Conservation (phyloP, 2,329 filamentous ascomycete genomes). For the Penicillium sp. region DNA sequence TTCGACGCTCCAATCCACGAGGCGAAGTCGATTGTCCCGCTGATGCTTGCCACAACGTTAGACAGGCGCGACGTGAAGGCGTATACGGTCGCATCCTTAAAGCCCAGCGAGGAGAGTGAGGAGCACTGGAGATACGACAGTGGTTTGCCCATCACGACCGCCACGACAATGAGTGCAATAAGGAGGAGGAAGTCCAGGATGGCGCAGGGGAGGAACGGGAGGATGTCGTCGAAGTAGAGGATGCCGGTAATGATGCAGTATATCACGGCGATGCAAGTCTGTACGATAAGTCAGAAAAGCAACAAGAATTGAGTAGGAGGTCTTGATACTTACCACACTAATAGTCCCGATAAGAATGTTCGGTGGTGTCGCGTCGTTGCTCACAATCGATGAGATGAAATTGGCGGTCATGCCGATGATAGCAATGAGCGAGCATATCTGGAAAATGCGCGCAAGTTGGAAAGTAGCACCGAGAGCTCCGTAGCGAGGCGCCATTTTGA, state of each 20-base stretch:
- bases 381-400: constrained; percentile 77
- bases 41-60: constrained; percentile 54
- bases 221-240: constrained; percentile 74
- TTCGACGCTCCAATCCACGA: constrained; percentile 63
- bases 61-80: constrained; percentile 57
- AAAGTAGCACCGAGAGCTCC: constrained; percentile 79
- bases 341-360: constrained; percentile 76
- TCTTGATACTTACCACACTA: constrained; percentile 67
- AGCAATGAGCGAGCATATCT: constrained; percentile 70
- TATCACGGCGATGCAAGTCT: constrained; percentile 77
- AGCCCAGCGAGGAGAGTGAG: constrained; percentile 51
- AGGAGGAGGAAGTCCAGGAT: constrained; percentile 69
- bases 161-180: constrained; percentile 75
- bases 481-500: constrained; percentile 45
- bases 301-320: not conserved
- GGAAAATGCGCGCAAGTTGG: constrained; percentile 69
- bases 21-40: constrained; percentile 52
- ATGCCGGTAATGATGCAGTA: constrained; percentile 81
- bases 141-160: constrained; percentile 76
- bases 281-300: not conserved
- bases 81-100: constrained; percentile 53
- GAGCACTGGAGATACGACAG: constrained; percentile 77
- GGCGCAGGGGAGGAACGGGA: constrained; percentile 71
- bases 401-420: constrained; percentile 80
- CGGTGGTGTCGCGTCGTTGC: constrained; percentile 65